phyloP scores from a whole-genome alignment of 805 yeast genomes.

The Millerago galiae region DNA sequence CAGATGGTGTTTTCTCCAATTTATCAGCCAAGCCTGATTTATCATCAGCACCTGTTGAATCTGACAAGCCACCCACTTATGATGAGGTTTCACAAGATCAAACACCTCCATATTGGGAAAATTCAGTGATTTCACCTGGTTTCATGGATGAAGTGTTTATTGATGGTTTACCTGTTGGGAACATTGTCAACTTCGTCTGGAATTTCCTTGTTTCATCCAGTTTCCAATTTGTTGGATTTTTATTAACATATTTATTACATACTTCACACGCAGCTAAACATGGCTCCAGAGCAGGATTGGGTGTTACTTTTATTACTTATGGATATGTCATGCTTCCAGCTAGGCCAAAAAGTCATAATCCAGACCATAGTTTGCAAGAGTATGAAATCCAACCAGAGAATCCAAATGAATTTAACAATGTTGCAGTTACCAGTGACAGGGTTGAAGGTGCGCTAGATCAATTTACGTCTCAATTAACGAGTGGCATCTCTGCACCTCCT shows the following conservation, averaged over 20 bases:
- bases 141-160: constrained; percentile 81
- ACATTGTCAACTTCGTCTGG: constrained; percentile 84
- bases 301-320: constrained; percentile 70
- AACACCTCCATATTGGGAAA: constrained; percentile 96
- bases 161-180: constrained; percentile 94
- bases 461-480: constrained; percentile 17
- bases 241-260: constrained; percentile 83
- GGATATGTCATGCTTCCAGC: constrained; percentile 54
- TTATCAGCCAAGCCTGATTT: constrained; percentile 81
- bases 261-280: constrained; percentile 97
- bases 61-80: constrained; percentile 75
- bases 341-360: constrained; percentile 24
- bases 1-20: constrained; percentile 92
- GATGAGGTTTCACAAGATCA: constrained; percentile 94
- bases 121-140: constrained; percentile 73
- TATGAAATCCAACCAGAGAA: constrained; percentile 45
- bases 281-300: constrained; percentile 90
- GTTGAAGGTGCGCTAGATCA: constrained; percentile 23
- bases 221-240: constrained; percentile 90
- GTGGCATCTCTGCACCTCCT: constrained; percentile 15
- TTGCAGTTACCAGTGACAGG: constrained; percentile 31
- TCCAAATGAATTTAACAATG: constrained; percentile 38
- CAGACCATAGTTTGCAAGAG: constrained; percentile 16
- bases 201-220: constrained; percentile 82
- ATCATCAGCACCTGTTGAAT: constrained; percentile 19